A percentile compares a stretch with the other conserved stretches of the same genome.
These are phyloP conservation scores for Stephania japonica DNA, from an alignment of 164 flowering plant genomes.

Conservation along the genomic window DNA sequence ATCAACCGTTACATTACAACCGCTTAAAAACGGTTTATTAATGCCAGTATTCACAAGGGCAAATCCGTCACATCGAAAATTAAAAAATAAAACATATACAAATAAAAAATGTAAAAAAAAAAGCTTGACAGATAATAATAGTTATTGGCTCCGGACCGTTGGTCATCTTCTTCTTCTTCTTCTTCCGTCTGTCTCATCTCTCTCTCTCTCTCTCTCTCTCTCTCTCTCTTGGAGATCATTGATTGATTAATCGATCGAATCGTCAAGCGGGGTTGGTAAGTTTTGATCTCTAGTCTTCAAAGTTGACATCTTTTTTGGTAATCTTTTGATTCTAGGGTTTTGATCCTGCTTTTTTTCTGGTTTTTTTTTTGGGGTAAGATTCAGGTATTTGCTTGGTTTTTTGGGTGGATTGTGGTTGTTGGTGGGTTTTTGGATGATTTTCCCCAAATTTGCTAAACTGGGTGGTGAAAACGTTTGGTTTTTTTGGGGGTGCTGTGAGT, in stretches of 20 bases:
- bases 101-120: too few species aligned
- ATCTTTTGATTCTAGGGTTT: not conserved
- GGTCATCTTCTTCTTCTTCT: slow-evolving; percentile 18
- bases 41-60: not conserved
- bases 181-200: not conserved
- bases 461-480: not conserved
- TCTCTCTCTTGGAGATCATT: not conserved
- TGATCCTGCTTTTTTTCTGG: not conserved
- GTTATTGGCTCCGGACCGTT: slow-evolving; percentile 10
- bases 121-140: not conserved
- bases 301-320: not conserved
- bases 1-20: not conserved
- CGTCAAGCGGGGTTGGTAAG: not conserved
- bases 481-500: not conserved
- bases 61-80: not conserved
- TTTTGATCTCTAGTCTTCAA: not conserved
- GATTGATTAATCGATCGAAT: not conserved
- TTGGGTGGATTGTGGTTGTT: not conserved
- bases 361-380: not conserved
- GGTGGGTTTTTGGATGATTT: not conserved
- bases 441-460: not conserved
- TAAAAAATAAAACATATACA: not conserved
- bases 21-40: too few species aligned
- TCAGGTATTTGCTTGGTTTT: not conserved
- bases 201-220: slow-evolving; percentile 1